Percentiles rank a stretch among this genome's conserved stretches.
These are phyloP conservation scores for Aspergillus proliferans DNA, from an alignment of 2,329 filamentous ascomycete species.

Conservation along the genomic window DNA sequence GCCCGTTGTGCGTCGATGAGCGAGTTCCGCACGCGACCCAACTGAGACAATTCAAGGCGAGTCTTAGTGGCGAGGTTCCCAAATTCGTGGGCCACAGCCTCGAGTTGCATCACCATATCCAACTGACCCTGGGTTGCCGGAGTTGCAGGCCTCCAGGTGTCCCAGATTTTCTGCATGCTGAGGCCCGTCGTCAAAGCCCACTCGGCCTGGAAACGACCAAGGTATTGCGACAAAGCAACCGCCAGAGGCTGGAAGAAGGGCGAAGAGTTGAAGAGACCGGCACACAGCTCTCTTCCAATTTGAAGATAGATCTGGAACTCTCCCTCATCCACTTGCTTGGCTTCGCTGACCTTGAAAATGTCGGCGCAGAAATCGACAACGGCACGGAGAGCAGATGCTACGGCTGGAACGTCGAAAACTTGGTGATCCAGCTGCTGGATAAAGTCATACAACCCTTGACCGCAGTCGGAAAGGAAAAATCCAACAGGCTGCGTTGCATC, in stretches of 20 bases:
- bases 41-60: conserved; percentile 28
- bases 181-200: conserved; percentile 70
- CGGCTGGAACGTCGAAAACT: conserved; percentile 18
- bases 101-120: conserved; percentile 29
- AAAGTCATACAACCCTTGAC: conserved; percentile 29
- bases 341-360: conserved; percentile 39
- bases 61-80: conserved; percentile 32
- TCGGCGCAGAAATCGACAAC: conserved; percentile 45
- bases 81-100: conserved; percentile 31
- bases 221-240: conserved; percentile 21
- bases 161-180: conserved; percentile 76
- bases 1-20: conserved; percentile 34
- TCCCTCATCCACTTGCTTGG: conserved; percentile 45
- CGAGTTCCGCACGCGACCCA: conserved; percentile 31
- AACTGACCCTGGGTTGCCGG: conserved; percentile 33
- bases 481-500: conserved; percentile 37
- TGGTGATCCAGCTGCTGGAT: conserved; percentile 25
- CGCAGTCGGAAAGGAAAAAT: conserved; percentile 32
- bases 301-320: conserved; percentile 51
- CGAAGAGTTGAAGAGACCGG: conserved; percentile 25
- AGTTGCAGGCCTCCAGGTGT: conserved; percentile 58
- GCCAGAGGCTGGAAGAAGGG: conserved; percentile 22
- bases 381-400: conserved; percentile 21
- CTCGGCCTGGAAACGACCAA: conserved; percentile 58
- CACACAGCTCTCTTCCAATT: conserved; percentile 30